A percentile compares a stretch with the other conserved stretches of the same genome.
phyloP scores from a whole-genome alignment of 2,329 filamentous ascomycete genomes.

The Aspergillus fumigatiaffinis region DNA sequence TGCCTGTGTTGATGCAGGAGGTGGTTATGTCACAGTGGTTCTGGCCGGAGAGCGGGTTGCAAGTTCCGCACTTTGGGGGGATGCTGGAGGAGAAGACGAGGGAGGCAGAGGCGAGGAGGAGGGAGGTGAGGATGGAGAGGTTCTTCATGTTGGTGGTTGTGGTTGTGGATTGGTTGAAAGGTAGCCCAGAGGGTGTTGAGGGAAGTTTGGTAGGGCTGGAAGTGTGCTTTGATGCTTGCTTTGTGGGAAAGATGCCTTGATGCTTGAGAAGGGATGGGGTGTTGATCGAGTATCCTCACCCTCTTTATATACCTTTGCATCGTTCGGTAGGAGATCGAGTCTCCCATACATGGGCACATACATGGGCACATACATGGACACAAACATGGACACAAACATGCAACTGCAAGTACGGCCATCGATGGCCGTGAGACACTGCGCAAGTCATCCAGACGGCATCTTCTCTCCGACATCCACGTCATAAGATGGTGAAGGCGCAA shows the following conservation, averaged over 20 bases:
- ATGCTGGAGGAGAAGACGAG: constrained; percentile 18
- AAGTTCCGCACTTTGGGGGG: constrained; percentile 31
- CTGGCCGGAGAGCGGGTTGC: constrained; percentile 38
- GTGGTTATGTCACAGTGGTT: constrained; percentile 43
- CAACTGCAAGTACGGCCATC: neutral
- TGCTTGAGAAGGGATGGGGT: neutral
- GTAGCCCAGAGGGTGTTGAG: neutral
- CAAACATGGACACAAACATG: neutral
- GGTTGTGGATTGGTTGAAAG: constrained; percentile 10
- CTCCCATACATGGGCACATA: neutral
- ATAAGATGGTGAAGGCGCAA: neutral
- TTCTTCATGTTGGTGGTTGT: constrained; percentile 23
- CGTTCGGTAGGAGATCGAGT: neutral
- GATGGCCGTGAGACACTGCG: neutral
- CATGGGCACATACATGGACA: neutral
- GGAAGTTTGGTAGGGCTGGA: neutral
- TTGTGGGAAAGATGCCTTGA: neutral
- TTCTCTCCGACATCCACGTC: neutral
- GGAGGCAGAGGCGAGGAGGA: constrained; percentile 24
- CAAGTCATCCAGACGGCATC: neutral
- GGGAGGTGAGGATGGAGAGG: constrained; percentile 18
- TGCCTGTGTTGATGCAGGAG: constrained; percentile 43
- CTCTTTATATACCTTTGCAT: constrained; percentile 2
- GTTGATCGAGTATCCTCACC: neutral
- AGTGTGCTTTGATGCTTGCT: neutral